Evolutionary conservation across 352 stramenopile species (phyloP).

Genomic region (Phytophthora pisi): DNA sequence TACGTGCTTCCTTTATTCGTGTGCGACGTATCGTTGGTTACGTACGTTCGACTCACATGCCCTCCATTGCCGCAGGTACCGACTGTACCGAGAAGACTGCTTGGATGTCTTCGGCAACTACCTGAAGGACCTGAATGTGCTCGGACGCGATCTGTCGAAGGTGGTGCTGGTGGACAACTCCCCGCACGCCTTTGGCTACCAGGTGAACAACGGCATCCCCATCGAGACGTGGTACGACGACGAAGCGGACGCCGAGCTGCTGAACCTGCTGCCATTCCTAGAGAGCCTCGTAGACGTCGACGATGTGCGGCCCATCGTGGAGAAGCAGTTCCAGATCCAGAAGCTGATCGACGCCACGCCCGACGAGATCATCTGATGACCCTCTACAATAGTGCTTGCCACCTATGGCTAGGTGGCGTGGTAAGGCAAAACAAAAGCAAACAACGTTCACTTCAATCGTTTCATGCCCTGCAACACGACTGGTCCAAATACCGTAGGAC

Average conservation of each 20-base stretch:
- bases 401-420: constrained; percentile 1
- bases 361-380: constrained; percentile 52
- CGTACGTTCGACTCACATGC: constrained; percentile 6
- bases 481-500: constrained; percentile 28
- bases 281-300: constrained; percentile 86
- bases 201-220: constrained; percentile 98
- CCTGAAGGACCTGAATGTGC: constrained; percentile 98
- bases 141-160: constrained; percentile 92
- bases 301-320: constrained; percentile 90
- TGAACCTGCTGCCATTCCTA: constrained; percentile 97
- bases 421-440: constrained; percentile 7
- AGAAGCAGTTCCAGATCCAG: constrained; percentile 92
- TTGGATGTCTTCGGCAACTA: constrained; percentile 98
- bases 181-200: constrained; percentile 98
- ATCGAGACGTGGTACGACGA: constrained; percentile 99
- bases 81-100: constrained; percentile 96
- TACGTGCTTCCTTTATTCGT: constrained; percentile 28
- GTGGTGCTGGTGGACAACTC: constrained; percentile 98
- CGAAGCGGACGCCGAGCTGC: constrained; percentile 94
- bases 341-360: constrained; percentile 86
- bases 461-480: not conserved
- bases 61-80: constrained; percentile 65
- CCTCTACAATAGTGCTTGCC: constrained; percentile 8
- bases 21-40: not conserved
- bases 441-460: constrained; percentile 5